phyloP scores from a whole-genome alignment of 106 monocot species.

The Posidonia australis region DNA sequence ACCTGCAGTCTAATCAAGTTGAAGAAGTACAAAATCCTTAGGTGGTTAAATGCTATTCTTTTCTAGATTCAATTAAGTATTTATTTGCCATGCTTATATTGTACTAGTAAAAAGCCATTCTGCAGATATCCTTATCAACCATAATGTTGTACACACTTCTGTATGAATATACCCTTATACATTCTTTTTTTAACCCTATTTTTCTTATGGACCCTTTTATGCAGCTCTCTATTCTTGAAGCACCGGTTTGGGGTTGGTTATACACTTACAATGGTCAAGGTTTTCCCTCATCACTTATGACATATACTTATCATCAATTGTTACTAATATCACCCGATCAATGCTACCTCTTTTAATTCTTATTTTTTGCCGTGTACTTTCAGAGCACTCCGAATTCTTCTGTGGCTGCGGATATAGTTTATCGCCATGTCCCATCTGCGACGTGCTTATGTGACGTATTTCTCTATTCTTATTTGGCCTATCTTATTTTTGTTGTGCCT shows the following conservation, averaged over 20 bases:
- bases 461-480: neutral
- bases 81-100: too few relatives aligned
- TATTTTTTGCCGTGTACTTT: neutral
- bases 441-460: constrained; percentile 74
- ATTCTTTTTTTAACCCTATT: too few relatives aligned
- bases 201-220: constrained; percentile 1
- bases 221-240: constrained; percentile 82
- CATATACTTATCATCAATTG: neutral
- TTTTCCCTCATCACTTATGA: constrained; percentile 1
- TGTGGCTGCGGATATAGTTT: constrained; percentile 65
- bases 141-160: too few relatives aligned
- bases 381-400: constrained; percentile 47
- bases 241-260: constrained; percentile 87
- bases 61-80: too few relatives aligned
- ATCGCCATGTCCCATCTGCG: constrained; percentile 66
- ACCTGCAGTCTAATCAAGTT: too few relatives aligned
- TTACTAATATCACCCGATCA: neutral
- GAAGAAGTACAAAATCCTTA: too few relatives aligned
- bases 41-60: too few relatives aligned
- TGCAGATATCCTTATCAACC: too few relatives aligned
- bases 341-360: neutral
- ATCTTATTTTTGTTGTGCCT: neutral
- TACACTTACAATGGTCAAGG: constrained; percentile 75
- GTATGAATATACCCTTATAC: too few relatives aligned
- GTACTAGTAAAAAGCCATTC: too few relatives aligned